Base-by-base conservation (phyloP, 106 monocot species). In the Platanthera guangdongensis region DNA sequence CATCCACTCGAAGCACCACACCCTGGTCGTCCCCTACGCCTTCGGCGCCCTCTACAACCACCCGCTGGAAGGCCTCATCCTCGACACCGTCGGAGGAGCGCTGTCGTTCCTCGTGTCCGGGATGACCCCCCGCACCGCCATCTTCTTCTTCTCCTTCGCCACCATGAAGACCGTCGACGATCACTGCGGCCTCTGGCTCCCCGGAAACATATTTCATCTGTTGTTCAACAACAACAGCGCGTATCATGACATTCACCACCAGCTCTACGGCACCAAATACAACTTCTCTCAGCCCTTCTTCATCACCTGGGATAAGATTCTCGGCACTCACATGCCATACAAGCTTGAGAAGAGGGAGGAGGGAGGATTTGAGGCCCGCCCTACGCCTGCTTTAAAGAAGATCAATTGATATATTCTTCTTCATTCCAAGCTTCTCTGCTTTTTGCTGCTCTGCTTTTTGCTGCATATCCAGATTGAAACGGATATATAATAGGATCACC, bases 251-350 rank as follows among this genome's bases (percentile, higher is more conserved):
- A 30, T 80, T 0, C 75, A 80, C 9, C 80, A 80, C 9, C 80
- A 80, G 75, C 75, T 80, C 1, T 68, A 80, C n/a, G 80, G 80
- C 4, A 80, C 47, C 14, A 52, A 54, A 45, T 68, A 75, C 14
- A 73, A 73, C 59, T 79, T 79, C 47, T 79, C 73, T 30, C 57
- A 72, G 59, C 73, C 79, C 3, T 79, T 79, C 73, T 79, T 79
- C 19, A 70, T 80, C 18, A 25, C 73, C 1, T 86, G 86, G 86
- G 86, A 86, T 75, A 82, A 68, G 55, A 76, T 86, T 25, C 68
- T 82, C 39, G 85, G 85, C 18, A 86, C 85, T 5, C 45, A 82
- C 50, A 79, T 86, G 76, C 79, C 82, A 13, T 86, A 79, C 53
- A 79, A 76, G 18, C 75, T 86, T 16, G 79, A 76, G 76, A 80